phyloP scores from a whole-genome alignment of 176 grass and related monocot species.

The Dactylis glomerata region DNA sequence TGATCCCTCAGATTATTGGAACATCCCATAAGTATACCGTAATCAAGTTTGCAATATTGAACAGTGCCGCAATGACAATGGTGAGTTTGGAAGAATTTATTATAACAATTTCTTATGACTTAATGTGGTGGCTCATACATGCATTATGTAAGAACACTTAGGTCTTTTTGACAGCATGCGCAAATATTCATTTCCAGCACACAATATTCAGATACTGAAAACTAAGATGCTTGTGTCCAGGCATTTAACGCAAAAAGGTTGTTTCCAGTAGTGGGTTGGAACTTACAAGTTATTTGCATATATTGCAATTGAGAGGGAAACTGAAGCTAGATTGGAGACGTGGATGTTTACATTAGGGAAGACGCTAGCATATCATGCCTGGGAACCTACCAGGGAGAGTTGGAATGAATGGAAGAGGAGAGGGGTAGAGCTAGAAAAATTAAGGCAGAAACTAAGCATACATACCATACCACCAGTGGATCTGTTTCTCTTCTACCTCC shows the following conservation, averaged over 20 bases:
- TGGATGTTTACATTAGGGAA: neutral
- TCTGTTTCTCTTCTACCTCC: neutral
- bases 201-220: neutral
- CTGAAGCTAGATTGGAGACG: neutral
- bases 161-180: neutral
- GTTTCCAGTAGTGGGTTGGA: neutral
- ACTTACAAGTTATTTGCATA: neutral
- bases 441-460: neutral
- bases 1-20: neutral
- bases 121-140: neutral
- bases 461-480: neutral
- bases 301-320: neutral
- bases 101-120: neutral
- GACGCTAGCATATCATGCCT: neutral
- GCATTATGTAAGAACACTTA: neutral
- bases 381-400: neutral
- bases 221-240: neutral
- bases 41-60: neutral
- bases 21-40: neutral
- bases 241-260: neutral
- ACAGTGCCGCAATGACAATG: too few species aligned
- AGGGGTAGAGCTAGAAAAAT: neutral
- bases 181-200: constrained; percentile 6
- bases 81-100: neutral
- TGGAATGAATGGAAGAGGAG: neutral